phyloP scores from a whole-genome alignment of 495 filamentous ascomycete genomes.

The Immersiella caudata region DNA sequence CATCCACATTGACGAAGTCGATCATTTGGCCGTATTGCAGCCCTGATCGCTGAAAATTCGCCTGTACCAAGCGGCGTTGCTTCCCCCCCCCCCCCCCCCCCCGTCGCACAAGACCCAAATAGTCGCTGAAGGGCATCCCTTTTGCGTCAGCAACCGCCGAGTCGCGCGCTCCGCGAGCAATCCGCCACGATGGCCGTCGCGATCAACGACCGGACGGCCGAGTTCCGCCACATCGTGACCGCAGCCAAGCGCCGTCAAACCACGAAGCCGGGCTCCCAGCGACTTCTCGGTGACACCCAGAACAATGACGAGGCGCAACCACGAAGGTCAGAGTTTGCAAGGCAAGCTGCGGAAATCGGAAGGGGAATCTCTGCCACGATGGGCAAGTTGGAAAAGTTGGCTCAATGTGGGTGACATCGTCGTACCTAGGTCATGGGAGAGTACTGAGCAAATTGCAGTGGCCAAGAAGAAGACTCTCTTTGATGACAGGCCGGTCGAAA shows the following conservation, averaged over 20 bases:
- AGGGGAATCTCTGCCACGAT: constrained; percentile 89
- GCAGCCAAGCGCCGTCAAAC: constrained; percentile 77
- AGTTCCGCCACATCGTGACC: constrained; percentile 87
- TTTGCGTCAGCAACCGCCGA: neutral
- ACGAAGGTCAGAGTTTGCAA: constrained; percentile 77
- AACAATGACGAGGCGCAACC: constrained; percentile 59
- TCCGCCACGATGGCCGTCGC: constrained; percentile 58
- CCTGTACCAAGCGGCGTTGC: neutral
- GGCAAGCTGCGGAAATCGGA: constrained; percentile 85
- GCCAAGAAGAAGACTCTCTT: constrained; percentile 96
- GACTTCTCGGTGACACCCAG: constrained; percentile 75
- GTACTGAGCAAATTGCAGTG: constrained; percentile 53
- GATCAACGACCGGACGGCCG: constrained; percentile 94
- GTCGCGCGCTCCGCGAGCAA: neutral
- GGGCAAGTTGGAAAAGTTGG: constrained; percentile 89
- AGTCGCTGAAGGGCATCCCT: neutral
- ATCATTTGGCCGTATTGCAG: neutral
- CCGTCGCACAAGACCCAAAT: no score
- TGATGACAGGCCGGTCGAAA: constrained; percentile 94
- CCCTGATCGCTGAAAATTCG: neutral
- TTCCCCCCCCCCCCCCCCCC: neutral
- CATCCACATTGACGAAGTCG: constrained; percentile 2
- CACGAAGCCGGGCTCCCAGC: constrained; percentile 72
- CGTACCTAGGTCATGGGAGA: neutral
- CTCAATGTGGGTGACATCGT: constrained; percentile 64